A percentile compares a stretch with the other conserved stretches of the same genome.
phyloP scores from a whole-genome alignment of 1,139 yeast genomes.

The Scheffersomyces parashehatae region DNA sequence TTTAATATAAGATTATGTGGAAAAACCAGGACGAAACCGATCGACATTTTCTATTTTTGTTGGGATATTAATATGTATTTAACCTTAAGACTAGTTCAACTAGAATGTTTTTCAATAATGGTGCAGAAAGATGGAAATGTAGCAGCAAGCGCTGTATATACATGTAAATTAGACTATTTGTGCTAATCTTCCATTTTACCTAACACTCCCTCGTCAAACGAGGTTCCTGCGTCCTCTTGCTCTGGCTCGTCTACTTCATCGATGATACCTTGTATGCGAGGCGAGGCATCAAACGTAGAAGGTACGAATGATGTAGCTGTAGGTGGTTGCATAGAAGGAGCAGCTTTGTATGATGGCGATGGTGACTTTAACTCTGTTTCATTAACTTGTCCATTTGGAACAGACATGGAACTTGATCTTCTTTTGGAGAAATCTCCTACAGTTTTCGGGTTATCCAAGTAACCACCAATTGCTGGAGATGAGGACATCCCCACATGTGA shows the following conservation, averaged over 20 bases:
- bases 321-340: background rate
- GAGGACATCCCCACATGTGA: constrained; percentile 6
- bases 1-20: no score
- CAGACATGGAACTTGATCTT: constrained; percentile 8
- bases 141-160: background rate
- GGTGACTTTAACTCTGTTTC: constrained; percentile 9
- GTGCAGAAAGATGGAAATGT: background rate
- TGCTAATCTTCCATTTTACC: constrained; percentile 23
- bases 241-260: constrained; percentile 4
- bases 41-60: background rate
- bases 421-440: constrained; percentile 1
- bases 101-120: background rate
- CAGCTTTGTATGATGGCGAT: constrained; percentile 5
- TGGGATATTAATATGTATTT: background rate
- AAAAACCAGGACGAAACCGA: background rate
- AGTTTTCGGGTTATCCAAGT: constrained; percentile 16
- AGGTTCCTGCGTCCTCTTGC: constrained; percentile 6
- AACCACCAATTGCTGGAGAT: constrained; percentile 19
- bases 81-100: background rate
- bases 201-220: constrained; percentile 19
- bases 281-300: constrained; percentile 3
- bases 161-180: background rate
- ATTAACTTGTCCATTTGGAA: constrained; percentile 1
- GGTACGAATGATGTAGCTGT: constrained; percentile 1
- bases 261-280: constrained; percentile 1